phyloP scores from a whole-genome alignment of 495 filamentous ascomycete genomes.

The Penicillium malachiteum region DNA sequence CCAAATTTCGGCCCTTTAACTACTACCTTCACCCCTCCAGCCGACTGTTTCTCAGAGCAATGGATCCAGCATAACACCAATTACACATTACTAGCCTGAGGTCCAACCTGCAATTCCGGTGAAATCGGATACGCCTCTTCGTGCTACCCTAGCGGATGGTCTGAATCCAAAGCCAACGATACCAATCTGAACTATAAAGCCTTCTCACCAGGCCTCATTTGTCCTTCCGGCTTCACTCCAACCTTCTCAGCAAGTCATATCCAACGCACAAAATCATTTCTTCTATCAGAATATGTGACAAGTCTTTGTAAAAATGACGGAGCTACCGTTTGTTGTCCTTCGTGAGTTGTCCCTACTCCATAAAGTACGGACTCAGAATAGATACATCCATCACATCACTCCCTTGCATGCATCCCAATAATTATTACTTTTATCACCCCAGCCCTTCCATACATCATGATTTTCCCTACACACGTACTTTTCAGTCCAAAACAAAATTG shows the following conservation, averaged over 20 bases:
- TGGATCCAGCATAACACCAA: constrained; percentile 8
- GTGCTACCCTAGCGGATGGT: constrained; percentile 11
- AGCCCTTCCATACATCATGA: too few species aligned
- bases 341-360: constrained; percentile 3
- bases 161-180: constrained; percentile 1
- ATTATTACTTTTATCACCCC: too few species aligned
- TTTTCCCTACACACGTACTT: too few species aligned
- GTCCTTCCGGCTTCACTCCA: constrained; percentile 8
- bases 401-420: too few species aligned
- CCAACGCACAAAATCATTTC: background rate
- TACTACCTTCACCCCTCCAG: constrained; percentile 4
- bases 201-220: constrained; percentile 6
- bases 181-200: constrained; percentile 8
- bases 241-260: constrained; percentile 4
- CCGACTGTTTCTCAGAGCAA: constrained; percentile 5
- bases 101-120: constrained; percentile 3
- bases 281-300: constrained; percentile 3
- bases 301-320: constrained; percentile 6
- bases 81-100: constrained; percentile 5
- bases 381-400: too few species aligned
- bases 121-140: constrained; percentile 5
- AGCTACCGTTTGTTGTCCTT: constrained; percentile 12
- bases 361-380: too few species aligned
- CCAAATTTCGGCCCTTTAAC: constrained; percentile 15
- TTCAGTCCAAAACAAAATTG: background rate